Evolutionary conservation across 2,329 filamentous ascomycete genomes (phyloP), one percentile per base, ranked within the genome.

Genomic region (Orbilia quercus): DNA sequence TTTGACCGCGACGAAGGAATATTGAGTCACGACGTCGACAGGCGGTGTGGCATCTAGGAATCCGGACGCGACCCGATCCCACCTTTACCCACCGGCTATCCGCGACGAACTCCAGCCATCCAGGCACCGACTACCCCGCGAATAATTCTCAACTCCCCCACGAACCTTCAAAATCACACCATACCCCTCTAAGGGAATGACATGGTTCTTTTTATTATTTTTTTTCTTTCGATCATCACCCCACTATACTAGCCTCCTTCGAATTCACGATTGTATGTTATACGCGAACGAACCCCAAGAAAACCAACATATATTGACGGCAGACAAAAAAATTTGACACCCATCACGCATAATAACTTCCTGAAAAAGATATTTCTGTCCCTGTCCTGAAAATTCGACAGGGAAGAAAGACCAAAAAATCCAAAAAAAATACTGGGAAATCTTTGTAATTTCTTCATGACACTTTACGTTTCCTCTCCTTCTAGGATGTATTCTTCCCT

Each of bases 181-280:
- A 72, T 72, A 54, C 55, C 50, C 25, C 40, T 59, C 66, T 18
- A 12, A 51, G 51, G 51, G 47, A 50, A 50, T 9, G 23, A 34
- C 38, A 31, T 23, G 44, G 44, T 44, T 38, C 42, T n/a, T n/a
- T n/a, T n/a, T n/a, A n/a, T n/a, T n/a, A n/a, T n/a, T n/a, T n/a
- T n/a, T n/a, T n/a, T n/a, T n/a, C n/a, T 50, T 63, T 28, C 47
- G 51, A 57, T 51, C 45, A 64, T 62, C 50, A 64, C 51, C 51
- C 51, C 58, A 64, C 59, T 64, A 59, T n/a, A 44, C 53, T 22
- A 25, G 45, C 34, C 28, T 45, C 28, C 57, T 70, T 62, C 55
- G 55, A 38, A 62, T 70, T 42, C 47, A 70, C 57, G 65, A 70
- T 57, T 70, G 65, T 70, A 70, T 55, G 65, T 57, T 70, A 70